Evolutionary conservation across 108 stramenopile genomes (phyloP).

Genomic region (Pelagomonas calceolata): DNA sequence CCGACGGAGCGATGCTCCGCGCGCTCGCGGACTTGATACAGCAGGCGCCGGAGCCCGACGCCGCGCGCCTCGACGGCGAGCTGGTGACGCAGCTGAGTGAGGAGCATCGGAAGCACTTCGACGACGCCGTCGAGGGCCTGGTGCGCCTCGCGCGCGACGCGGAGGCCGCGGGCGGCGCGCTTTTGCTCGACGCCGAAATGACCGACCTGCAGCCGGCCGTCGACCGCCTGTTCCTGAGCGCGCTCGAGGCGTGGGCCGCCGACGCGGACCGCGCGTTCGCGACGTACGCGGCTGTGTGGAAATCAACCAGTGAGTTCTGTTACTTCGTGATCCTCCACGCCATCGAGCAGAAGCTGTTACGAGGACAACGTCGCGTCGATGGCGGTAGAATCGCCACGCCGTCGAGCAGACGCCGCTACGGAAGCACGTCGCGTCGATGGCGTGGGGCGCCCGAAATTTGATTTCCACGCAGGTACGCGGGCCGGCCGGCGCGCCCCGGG

Average conservation of each 20-base stretch:
- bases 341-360: slow-evolving; percentile 64
- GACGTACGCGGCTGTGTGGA: too few species aligned
- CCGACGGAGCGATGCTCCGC: neutral
- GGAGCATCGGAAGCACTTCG: slow-evolving; percentile 66
- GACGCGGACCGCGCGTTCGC: too few species aligned
- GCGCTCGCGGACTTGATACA: neutral
- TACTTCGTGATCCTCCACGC: too few species aligned
- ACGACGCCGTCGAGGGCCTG: slow-evolving; percentile 54
- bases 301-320: too few species aligned
- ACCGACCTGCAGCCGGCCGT: slow-evolving; percentile 88
- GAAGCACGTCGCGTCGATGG: too few species aligned
- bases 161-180: slow-evolving; percentile 42
- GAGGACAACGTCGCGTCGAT: too few species aligned
- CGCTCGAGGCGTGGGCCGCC: neutral
- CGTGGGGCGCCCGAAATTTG: too few species aligned
- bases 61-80: neutral
- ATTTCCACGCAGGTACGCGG: too few species aligned
- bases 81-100: slow-evolving; percentile 34
- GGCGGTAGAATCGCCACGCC: too few species aligned
- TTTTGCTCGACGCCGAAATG: slow-evolving; percentile 97
- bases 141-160: slow-evolving; percentile 62
- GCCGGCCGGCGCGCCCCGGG: slow-evolving; percentile 16
- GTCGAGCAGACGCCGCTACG: too few species aligned
- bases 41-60: neutral
- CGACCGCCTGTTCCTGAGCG: slow-evolving; percentile 56